phyloP scores from a whole-genome alignment of 2,329 filamentous ascomycete genomes.

The Diaporthe caulivora region DNA sequence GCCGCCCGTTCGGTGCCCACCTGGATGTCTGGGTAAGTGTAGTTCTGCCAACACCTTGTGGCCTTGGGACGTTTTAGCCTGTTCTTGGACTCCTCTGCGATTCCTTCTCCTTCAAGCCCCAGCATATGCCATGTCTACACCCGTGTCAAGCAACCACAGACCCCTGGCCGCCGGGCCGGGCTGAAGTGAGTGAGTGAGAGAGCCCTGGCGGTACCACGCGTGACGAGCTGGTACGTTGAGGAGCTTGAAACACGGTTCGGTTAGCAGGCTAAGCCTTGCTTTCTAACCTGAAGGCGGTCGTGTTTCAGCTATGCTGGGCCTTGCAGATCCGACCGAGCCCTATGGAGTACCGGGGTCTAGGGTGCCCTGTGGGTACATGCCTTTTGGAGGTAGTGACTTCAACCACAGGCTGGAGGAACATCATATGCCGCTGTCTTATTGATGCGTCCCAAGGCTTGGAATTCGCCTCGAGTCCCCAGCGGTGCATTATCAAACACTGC shows the following conservation, averaged over 20 bases:
- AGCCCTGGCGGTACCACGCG: slow-evolving; percentile 16
- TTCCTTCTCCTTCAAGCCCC: neutral
- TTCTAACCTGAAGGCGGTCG: slow-evolving; percentile 23
- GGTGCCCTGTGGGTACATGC: slow-evolving; percentile 20
- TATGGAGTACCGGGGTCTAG: slow-evolving; percentile 6
- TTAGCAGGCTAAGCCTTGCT: slow-evolving; percentile 27
- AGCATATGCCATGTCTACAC: neutral
- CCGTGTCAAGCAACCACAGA: slow-evolving; percentile 8
- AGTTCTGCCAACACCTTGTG: neutral
- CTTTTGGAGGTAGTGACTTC: slow-evolving; percentile 12
- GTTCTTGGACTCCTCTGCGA: slow-evolving; percentile 1
- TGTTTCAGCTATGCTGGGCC: slow-evolving; percentile 33
- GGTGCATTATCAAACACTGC: slow-evolving; percentile 18
- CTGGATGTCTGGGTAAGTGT: neutral
- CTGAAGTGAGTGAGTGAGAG: slow-evolving; percentile 26
- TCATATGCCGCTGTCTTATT: slow-evolving; percentile 33
- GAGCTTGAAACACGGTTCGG: slow-evolving; percentile 28
- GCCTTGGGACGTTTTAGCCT: slow-evolving; percentile 35
- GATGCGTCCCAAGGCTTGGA: slow-evolving; percentile 20
- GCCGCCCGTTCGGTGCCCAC: slow-evolving; percentile 11
- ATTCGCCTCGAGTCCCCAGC: slow-evolving; percentile 11
- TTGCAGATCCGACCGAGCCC: slow-evolving; percentile 19
- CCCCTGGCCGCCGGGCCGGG: slow-evolving; percentile 17
- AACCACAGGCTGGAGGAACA: slow-evolving; percentile 13
- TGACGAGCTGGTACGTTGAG: slow-evolving; percentile 14